Evolutionary conservation across 2,329 filamentous ascomycete species (phyloP), one percentile per base, ranked within the genome.

Genomic region (Neurospora sp.): DNA sequence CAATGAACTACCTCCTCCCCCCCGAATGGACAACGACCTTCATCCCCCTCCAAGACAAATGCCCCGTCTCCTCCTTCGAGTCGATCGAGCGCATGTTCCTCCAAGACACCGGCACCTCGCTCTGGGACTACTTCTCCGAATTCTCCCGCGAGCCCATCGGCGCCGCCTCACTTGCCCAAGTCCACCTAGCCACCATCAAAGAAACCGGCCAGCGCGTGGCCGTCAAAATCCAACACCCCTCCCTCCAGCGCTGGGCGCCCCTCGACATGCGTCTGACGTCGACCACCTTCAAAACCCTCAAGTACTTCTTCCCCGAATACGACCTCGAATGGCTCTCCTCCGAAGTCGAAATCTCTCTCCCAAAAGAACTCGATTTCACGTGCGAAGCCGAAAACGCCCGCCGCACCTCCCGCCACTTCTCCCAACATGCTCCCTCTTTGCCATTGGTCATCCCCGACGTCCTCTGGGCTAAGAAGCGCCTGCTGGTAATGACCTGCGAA

Each of bases 201-300:
- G 92, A 91, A 72, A 92, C 88, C 0, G 92, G 92, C 6, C 91
- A 93, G 79, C 90, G 89, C 76, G 96, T 99, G 10, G 96, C 96
- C 0, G 96, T 99, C 76, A 99, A 99, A 81, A 91, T 99, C 11
- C 96, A 99, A 78, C 96, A 99, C 81, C 96, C 96, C 1, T 86
- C 88, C 4, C 82, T 99, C 69, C 92, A 93, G 72, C 91, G 96
- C 80, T 99, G 93, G 92, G 91, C 93, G 17, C 91, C 89, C 36
- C 84, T 99, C 11, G 96, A 99, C 79, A 85, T 98, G 74, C 88
- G 90, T 2, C 83, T 99, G 72, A 99, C 96, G 5, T 84, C 87
- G 43, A 96, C 96, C 76, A 96, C 94, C 0, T 99, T 99, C 80
- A 89, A 90, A 11, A 96, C 91, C 0, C 83, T 99, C 71, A 97